phyloP scores from a whole-genome alignment of 306 rosid species.

The Castanea crenata region DNA sequence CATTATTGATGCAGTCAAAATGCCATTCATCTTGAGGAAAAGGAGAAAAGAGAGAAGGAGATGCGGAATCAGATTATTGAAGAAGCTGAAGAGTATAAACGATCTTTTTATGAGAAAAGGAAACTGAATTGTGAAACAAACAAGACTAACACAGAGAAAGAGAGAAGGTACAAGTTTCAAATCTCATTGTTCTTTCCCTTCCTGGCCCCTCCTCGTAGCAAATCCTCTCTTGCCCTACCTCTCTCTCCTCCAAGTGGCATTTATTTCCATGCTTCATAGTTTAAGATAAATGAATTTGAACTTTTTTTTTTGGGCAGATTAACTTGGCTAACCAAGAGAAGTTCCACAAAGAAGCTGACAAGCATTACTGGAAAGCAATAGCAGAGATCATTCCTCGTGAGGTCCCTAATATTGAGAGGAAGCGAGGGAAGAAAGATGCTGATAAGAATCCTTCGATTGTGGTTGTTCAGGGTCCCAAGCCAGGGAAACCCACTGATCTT shows the following conservation, averaged over 20 bases:
- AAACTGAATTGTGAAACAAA: slow-evolving; percentile 70
- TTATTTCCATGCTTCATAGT: slow-evolving; percentile 11
- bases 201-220: not conserved
- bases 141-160: slow-evolving; percentile 68
- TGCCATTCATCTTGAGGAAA: slow-evolving; percentile 75
- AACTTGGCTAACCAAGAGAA: slow-evolving; percentile 75
- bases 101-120: slow-evolving; percentile 75
- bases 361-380: slow-evolving; percentile 93
- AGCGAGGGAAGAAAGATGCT: slow-evolving; percentile 82
- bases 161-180: slow-evolving; percentile 61
- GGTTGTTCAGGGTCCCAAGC: slow-evolving; percentile 90
- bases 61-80: slow-evolving; percentile 79
- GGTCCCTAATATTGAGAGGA: slow-evolving; percentile 90
- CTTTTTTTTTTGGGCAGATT: slow-evolving; percentile 39
- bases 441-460: slow-evolving; percentile 62
- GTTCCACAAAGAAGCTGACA: slow-evolving; percentile 94
- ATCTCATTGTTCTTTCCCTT: not conserved
- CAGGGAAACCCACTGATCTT: slow-evolving; percentile 92
- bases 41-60: slow-evolving; percentile 78
- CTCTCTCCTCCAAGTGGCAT: not conserved
- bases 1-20: slow-evolving; percentile 52
- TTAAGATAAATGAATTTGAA: slow-evolving; percentile 17
- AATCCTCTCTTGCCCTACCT: not conserved
- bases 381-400: slow-evolving; percentile 86
- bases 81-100: slow-evolving; percentile 83